Base-by-base conservation (phyloP, 371 early-diverging fungal species). In the Blakeslea trispora region DNA sequence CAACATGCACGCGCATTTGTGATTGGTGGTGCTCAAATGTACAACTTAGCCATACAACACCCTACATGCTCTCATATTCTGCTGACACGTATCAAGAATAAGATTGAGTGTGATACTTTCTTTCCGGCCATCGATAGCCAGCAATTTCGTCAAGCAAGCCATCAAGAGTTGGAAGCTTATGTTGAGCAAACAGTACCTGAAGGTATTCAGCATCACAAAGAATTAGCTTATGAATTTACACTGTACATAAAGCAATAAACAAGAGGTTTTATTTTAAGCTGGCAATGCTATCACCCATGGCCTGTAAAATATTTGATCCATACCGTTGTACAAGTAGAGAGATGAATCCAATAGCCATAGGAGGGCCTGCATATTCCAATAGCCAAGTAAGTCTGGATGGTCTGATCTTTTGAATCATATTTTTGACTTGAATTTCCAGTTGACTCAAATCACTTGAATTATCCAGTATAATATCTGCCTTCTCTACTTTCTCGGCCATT, bases 401-500 rank as follows among this genome's bases (percentile, higher is more conserved):
- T 40, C 64, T 65, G 4, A 81, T 31, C 19, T 72, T 66, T 6
- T 68, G 62, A 19, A 81, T 45, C 49, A 84, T 60, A n/a, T 77
- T 63, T 44, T 73, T 68, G 5, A 93, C 86, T 63, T 90, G 88
- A 0, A 54, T 56, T 35, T 81, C 66, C 5, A 93, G 75, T 24
- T 88, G 83, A 18, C 75, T 69, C 4, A 89, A 47, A 21, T 83
- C 79, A 4, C 85, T 86, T 5, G 88, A 81, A 67, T 98, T 98
- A 63, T 94, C 90, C 42, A 98, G 72, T 6, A 97, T 90, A 45
- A 82, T 76, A 44, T 91, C 84, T 0, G 97, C 97, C 45, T 77
- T 83, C 13, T 69, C 71, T 4, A 82, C 76, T 61, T 96, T 97
- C 51, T 88, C 83, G 1, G 74, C 74, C 49, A 96, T 74, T 3